Evolutionary conservation across 2,329 filamentous ascomycete species (phyloP), one percentile per base, ranked within the genome.

Genomic region (Ploettnerulaceae sp.): DNA sequence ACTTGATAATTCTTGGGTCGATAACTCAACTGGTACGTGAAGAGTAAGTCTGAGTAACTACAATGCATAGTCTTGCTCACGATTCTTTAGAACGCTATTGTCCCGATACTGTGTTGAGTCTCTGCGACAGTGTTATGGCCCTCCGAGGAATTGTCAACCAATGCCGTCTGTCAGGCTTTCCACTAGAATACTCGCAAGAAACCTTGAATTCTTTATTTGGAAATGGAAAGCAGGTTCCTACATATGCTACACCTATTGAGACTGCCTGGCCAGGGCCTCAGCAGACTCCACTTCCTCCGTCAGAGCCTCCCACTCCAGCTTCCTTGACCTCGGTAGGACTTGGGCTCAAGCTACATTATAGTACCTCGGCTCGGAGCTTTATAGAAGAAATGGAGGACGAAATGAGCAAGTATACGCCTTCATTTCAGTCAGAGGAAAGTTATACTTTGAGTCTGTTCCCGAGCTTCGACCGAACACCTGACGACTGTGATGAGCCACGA

Each of bases 91-190:
- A 50, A 5, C 38, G 28, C 17, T 57, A 54, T 25, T 55, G 43
- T 24, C 56, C 52, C 6, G 39, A 53, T 7, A 45, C 56, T 15
- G 17, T 35, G 12, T 26, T 54, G 26, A 28, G 28, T 14, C 28
- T 60, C 7, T 53, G 45, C 28, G 49, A 57, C 36, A 31, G 28
- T 8, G 17, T 57, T 7, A 32, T 28, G 17, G 34, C 42, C 15
- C 50, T 60, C 35, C 43, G 48, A 6, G 53, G 55, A 3, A 47
- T 42, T 12, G 17, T 57, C 7, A 37, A 45, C 5, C 41, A 24
- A 5, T 55, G 36, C 15, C 41, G 57, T 36, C 28, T 60, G 4
- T 51, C 54, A 14, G 57, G 57, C 17, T 58, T 60, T 41, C 29
- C 44, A 9, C 17, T 34, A 3, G 43, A 47, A 22, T 55, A 54